Base-by-base conservation (phyloP, 192 early-diverging fungal species). In the Linnemannia exigua region DNA sequence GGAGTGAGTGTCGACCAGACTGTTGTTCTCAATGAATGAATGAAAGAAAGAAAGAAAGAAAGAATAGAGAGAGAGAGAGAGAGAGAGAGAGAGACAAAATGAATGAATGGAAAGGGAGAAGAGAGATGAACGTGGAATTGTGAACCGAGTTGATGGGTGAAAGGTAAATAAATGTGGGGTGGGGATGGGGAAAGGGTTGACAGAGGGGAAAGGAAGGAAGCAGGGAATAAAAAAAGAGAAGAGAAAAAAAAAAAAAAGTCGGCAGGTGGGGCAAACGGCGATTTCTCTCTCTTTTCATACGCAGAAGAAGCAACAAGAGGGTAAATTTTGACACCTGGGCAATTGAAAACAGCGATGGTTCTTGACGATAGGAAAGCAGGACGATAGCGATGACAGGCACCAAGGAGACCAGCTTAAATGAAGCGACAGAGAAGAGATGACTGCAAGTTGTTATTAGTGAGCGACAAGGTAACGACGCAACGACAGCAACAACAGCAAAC, bases 131-230 rank as follows among this genome's bases (percentile, higher is more conserved):
- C 3, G 48, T 61, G 8, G 67, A 67, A 44, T 47, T n/a, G 50
- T 47, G 31, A 68, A 58, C 35, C 31, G 28, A 68, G 67, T n/a
- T 74, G 54, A 48, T 20, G 72, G 74, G 77, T 72, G 78, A 16
- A 17, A 19, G 20, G 17, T 22, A 12, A 69, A 31, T 16, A 69
- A n/a, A n/a, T 44, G 41, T 44, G 41, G 41, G 41, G 41, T 44
- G 41, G 41, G 41, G 41, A 44, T 44, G 41, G 41, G 41, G 41
- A 44, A 44, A 9, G 41, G 9, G 41, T n/a, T n/a, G n/a, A n/a
- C n/a, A 44, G 41, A 44, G 41, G 41, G 11, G 14, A 12, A 28
- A 61, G 25, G 9, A n/a, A 1, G 25, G 14, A 31, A 25, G 0
- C 25, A 63, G 12, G 28, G 28, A 63, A 63, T 1, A 63, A 63